These are phyloP conservation scores for Agrostemma githago DNA, from an alignment of 148 eudicot genomes.

Conservation along the genomic window DNA sequence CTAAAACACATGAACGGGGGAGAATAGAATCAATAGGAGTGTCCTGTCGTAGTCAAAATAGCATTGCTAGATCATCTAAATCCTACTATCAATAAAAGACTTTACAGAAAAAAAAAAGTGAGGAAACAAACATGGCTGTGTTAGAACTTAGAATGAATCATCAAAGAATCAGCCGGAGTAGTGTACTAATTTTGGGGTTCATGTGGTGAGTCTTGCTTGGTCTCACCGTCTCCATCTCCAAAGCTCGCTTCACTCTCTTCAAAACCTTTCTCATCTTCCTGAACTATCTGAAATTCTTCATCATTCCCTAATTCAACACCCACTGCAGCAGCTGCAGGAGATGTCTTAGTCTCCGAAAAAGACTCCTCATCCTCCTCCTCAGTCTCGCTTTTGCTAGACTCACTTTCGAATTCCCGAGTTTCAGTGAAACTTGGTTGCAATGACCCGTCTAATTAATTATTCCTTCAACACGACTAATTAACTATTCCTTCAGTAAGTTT, in stretches of 20 bases:
- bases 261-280: constrained; percentile 17
- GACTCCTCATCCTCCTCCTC: constrained; percentile 25
- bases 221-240: constrained; percentile 6
- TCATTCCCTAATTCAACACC: constrained; percentile 20
- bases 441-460: constrained; percentile 12
- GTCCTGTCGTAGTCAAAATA: too few relatives aligned
- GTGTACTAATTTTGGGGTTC: constrained; percentile 10
- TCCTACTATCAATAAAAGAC: neutral
- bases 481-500: too few relatives aligned
- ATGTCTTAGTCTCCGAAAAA: constrained; percentile 30
- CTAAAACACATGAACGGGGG: too few relatives aligned
- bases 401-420: constrained; percentile 37
- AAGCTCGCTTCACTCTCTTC: constrained; percentile 26
- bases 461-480: too few relatives aligned
- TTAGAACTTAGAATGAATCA: neutral
- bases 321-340: constrained; percentile 1
- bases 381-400: constrained; percentile 33
- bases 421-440: constrained; percentile 22
- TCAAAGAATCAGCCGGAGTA: neutral
- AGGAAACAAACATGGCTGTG: neutral
- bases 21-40: too few relatives aligned
- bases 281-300: constrained; percentile 24
- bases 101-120: constrained; percentile 15
- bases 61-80: too few relatives aligned
- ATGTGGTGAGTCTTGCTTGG: constrained; percentile 14